Conservation (phyloP, 805 yeast genomes). For the Yamadazyma takamatsuzukensis region DNA sequence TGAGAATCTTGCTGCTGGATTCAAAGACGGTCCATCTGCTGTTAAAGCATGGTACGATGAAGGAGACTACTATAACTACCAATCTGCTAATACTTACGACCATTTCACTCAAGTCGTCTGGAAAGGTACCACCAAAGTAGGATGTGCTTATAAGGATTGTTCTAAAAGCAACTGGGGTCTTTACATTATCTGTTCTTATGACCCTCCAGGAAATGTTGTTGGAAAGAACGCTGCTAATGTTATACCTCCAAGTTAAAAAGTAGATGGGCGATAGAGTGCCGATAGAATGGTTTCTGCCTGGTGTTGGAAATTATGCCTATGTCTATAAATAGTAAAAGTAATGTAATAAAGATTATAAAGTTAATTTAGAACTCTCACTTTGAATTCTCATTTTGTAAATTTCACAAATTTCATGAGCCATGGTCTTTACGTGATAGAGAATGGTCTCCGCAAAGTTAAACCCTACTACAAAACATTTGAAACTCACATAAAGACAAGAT, state of each 20-base stretch:
- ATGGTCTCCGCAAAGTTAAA: constrained; percentile 30
- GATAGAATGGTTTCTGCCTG: no score
- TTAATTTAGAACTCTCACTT: no score
- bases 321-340: no score
- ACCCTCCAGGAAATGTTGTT: constrained; percentile 69
- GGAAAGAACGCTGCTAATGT: constrained; percentile 33
- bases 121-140: constrained; percentile 57
- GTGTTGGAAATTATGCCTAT: no score
- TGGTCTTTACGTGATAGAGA: no score
- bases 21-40: constrained; percentile 27
- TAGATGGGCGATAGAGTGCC: no score
- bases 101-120: constrained; percentile 84
- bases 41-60: constrained; percentile 41
- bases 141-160: constrained; percentile 75
- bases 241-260: constrained; percentile 25
- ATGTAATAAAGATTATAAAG: no score
- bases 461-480: constrained; percentile 31
- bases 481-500: constrained; percentile 36
- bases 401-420: no score
- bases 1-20: constrained; percentile 40
- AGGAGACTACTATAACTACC: constrained; percentile 25
- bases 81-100: constrained; percentile 35
- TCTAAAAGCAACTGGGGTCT: constrained; percentile 36
- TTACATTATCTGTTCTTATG: constrained; percentile 73
- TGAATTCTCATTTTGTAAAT: no score